Conservation (phyloP, 2,329 filamentous ascomycete species). For the Arthrobotrys megalospora region DNA sequence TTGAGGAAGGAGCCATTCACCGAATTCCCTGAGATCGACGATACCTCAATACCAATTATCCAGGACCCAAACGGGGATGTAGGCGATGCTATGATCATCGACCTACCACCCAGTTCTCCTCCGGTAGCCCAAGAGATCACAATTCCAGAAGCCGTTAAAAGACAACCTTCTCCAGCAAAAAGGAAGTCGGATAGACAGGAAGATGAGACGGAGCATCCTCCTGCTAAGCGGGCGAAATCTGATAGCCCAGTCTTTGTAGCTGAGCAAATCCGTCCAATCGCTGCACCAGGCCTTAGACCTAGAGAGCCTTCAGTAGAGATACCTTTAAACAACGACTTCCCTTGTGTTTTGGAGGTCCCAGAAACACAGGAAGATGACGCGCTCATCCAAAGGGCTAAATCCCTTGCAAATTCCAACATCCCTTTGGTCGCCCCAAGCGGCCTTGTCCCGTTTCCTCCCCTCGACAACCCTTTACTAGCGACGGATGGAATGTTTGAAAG, state of each 20-base stretch:
- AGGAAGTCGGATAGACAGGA: slow-evolving; percentile 37
- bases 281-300: slow-evolving; percentile 6
- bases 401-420: not conserved
- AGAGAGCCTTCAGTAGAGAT: slow-evolving; percentile 32
- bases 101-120: not conserved
- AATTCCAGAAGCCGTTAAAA: not conserved
- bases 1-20: slow-evolving; percentile 18
- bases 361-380: not conserved
- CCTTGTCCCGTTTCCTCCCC: not conserved
- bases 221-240: slow-evolving; percentile 42
- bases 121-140: not conserved
- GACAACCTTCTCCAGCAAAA: slow-evolving; percentile 38
- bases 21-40: slow-evolving; percentile 43
- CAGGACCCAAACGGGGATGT: not conserved
- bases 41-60: not conserved
- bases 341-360: not conserved
- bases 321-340: slow-evolving; percentile 6
- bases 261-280: not conserved
- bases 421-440: slow-evolving; percentile 43
- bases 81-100: slow-evolving; percentile 9
- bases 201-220: slow-evolving; percentile 19
- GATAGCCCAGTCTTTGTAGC: slow-evolving; percentile 12
- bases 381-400: not conserved
- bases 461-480: not conserved
- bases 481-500: not conserved